These are phyloP conservation scores for Trichoderma sp. DNA, from an alignment of 2,329 filamentous ascomycete species.

Conservation along the genomic window DNA sequence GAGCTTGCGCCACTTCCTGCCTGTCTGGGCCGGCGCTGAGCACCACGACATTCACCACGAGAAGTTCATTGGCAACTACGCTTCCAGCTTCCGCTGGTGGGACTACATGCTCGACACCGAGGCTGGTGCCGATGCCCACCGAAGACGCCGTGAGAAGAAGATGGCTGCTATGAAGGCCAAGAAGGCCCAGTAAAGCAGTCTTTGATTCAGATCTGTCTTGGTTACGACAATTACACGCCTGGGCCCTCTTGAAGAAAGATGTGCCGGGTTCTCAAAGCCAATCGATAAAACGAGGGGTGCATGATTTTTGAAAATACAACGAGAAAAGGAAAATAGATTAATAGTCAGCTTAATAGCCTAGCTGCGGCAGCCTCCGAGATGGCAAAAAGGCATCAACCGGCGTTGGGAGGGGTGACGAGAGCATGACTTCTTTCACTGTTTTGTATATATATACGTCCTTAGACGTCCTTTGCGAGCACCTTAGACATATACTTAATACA, in stretches of 20 bases:
- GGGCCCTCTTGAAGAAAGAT: background rate
- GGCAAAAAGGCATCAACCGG: conserved; percentile 28
- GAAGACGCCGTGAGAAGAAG: conserved; percentile 81
- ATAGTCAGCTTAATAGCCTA: conserved; percentile 24
- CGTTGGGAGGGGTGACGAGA: conserved; percentile 29
- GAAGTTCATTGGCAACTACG: conserved; percentile 97
- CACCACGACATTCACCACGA: conserved; percentile 98
- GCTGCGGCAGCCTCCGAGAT: conserved; percentile 25
- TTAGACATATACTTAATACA: conserved; percentile 42
- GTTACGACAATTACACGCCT: background rate
- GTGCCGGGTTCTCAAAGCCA: background rate
- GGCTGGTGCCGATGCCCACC: conserved; percentile 83
- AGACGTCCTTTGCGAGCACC: conserved; percentile 32
- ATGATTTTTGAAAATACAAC: conserved; percentile 12
- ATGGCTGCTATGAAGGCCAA: conserved; percentile 63
- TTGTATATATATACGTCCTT: conserved; percentile 29
- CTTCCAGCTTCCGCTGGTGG: conserved; percentile 99
- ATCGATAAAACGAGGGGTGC: background rate
- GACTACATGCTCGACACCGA: conserved; percentile 94
- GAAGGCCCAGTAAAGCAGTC: conserved; percentile 63
- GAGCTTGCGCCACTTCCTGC: conserved; percentile 92
- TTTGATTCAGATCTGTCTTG: background rate
- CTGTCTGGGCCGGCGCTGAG: conserved; percentile 96
- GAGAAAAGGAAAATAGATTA: conserved; percentile 26
- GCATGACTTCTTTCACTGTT: conserved; percentile 26